Percentiles rank a stretch among this genome's conserved stretches.
These are phyloP conservation scores for Triangularia verruculosa DNA, from an alignment of 2,329 filamentous ascomycete species.

Conservation along the genomic window DNA sequence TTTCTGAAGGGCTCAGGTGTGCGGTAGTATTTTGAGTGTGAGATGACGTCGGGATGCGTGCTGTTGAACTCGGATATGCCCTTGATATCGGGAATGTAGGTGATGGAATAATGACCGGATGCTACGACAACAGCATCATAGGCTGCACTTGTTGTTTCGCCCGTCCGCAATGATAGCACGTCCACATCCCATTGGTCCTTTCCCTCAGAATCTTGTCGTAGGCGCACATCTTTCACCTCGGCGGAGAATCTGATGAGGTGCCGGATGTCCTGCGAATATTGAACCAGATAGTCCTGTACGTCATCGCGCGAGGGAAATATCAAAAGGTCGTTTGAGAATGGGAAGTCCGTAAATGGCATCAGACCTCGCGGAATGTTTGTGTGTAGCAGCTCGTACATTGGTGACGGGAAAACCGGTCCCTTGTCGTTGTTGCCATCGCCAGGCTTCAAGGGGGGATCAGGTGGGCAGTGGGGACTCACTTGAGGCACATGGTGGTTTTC, in stretches of 20 bases:
- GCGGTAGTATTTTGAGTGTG: slow-evolving; percentile 80
- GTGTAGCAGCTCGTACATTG: slow-evolving; percentile 78
- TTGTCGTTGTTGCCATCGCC: slow-evolving; percentile 16
- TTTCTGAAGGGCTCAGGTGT: slow-evolving; percentile 57
- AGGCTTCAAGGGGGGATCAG: slow-evolving; percentile 60
- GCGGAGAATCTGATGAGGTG: slow-evolving; percentile 67
- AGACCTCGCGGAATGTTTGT: slow-evolving; percentile 81
- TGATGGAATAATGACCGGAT: slow-evolving; percentile 70
- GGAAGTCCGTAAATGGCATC: slow-evolving; percentile 74
- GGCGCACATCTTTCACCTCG: slow-evolving; percentile 61
- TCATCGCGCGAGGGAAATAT: slow-evolving; percentile 71
- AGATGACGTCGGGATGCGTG: slow-evolving; percentile 58
- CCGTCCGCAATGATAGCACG: slow-evolving; percentile 48
- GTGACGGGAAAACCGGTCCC: slow-evolving; percentile 68
- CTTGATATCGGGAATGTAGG: slow-evolving; percentile 61
- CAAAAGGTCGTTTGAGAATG: slow-evolving; percentile 61
- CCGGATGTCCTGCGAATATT: slow-evolving; percentile 67
- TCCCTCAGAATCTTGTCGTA: slow-evolving; percentile 33
- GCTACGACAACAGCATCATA: slow-evolving; percentile 77
- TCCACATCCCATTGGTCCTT: slow-evolving; percentile 60
- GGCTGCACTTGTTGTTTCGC: slow-evolving; percentile 38
- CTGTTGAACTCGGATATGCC: slow-evolving; percentile 59
- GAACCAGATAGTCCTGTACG: slow-evolving; percentile 70
- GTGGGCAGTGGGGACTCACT: slow-evolving; percentile 58
- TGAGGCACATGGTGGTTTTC: slow-evolving; percentile 61